Conservation (phyloP, 2,329 filamentous ascomycete species). For the Mycocentrospora acerina region DNA sequence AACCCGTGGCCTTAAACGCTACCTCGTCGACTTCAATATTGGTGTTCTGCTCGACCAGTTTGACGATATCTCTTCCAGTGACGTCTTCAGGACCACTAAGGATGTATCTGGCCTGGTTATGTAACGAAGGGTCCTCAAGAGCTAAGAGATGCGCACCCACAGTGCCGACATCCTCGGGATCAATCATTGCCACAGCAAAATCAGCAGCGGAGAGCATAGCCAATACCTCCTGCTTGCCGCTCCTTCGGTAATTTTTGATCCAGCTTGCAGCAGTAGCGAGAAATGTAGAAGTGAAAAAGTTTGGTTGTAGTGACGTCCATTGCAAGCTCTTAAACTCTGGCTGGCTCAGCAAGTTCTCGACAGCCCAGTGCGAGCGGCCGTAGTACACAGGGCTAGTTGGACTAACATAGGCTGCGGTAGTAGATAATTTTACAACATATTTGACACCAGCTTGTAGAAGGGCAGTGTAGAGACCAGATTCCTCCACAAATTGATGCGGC, state of each 20-base stretch:
- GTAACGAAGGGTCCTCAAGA: conserved; percentile 5
- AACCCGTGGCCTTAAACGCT: background rate
- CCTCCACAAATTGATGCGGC: conserved; percentile 8
- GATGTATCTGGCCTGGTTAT: conserved; percentile 9
- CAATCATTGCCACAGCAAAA: conserved; percentile 5
- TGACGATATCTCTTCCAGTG: conserved; percentile 7
- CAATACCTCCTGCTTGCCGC: background rate
- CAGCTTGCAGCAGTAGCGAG: background rate
- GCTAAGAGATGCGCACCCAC: conserved; percentile 6
- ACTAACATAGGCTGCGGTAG: conserved; percentile 2
- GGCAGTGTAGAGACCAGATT: conserved; percentile 7
- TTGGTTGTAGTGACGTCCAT: conserved; percentile 8
- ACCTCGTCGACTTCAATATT: conserved; percentile 5
- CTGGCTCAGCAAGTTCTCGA: conserved; percentile 4
- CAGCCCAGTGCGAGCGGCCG: conserved; percentile 5
- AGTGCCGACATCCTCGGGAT: conserved; percentile 8
- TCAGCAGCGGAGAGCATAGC: background rate
- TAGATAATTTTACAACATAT: conserved; percentile 1
- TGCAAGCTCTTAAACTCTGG: conserved; percentile 3
- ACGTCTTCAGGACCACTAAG: conserved; percentile 10
- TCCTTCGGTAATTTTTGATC: too few relatives aligned
- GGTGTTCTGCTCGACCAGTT: conserved; percentile 8
- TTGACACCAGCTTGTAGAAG: too few relatives aligned
- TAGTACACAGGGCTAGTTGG: conserved; percentile 4
- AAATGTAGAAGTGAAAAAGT: background rate